Evolutionary conservation across 2,329 filamentous ascomycete genomes (phyloP).

Genomic region (Talaromyces sp.): DNA sequence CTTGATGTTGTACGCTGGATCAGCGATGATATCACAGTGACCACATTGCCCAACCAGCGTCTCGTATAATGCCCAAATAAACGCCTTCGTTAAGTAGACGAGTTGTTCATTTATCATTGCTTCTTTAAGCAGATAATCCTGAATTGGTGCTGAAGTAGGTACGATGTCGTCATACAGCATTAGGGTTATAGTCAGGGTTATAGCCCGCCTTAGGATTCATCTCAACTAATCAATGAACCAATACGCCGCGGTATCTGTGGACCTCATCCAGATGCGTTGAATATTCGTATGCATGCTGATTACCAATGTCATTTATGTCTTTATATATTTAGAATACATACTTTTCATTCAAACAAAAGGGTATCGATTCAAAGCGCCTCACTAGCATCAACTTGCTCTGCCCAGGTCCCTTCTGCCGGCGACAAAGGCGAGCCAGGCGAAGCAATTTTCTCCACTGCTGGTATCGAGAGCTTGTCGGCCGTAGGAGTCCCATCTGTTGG

Average conservation of each 20-base stretch:
- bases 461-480: slow-evolving; percentile 22
- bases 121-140: neutral
- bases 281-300: neutral
- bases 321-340: neutral
- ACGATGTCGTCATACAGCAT: neutral
- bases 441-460: neutral
- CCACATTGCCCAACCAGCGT: slow-evolving; percentile 9
- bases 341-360: slow-evolving; percentile 1
- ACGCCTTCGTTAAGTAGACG: neutral
- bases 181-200: neutral
- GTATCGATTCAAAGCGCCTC: slow-evolving; percentile 9
- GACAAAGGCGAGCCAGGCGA: slow-evolving; percentile 13
- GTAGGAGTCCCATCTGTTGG: slow-evolving; percentile 19
- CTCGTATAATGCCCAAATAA: no score
- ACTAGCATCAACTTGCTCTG: slow-evolving; percentile 21
- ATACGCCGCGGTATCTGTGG: neutral
- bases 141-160: neutral
- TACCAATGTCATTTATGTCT: neutral
- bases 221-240: neutral
- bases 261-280: neutral
- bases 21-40: slow-evolving; percentile 15
- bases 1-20: neutral
- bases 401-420: slow-evolving; percentile 20
- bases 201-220: no score
- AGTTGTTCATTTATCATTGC: neutral